Evolutionary conservation across 164 flowering plant species (phyloP).

Genomic region (Magnolia kwangsiensis): DNA sequence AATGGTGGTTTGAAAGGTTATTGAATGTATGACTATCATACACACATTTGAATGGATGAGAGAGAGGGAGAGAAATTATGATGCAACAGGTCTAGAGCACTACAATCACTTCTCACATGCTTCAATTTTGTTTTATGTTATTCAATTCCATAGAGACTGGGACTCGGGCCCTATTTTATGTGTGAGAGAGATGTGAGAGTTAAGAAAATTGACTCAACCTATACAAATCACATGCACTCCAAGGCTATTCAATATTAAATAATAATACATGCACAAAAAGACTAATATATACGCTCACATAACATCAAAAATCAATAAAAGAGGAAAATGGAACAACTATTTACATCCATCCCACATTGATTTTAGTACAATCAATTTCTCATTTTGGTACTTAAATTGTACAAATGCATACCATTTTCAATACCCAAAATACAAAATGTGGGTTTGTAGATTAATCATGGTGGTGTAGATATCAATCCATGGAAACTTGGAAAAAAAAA

Average conservation of each 20-base stretch:
- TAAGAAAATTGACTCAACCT: conserved; percentile 28
- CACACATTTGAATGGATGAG: background rate
- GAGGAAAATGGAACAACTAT: too few species aligned
- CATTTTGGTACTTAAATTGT: too few species aligned
- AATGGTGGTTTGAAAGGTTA: conserved; percentile 38
- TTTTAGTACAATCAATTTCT: too few species aligned
- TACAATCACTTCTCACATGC: conserved; percentile 5
- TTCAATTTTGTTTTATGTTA: conserved; percentile 13
- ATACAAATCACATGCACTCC: conserved; percentile 38
- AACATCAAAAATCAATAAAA: too few species aligned
- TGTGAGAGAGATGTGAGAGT: conserved; percentile 27
- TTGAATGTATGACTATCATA: conserved; percentile 25
- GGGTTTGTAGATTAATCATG: too few species aligned
- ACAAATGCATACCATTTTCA: too few species aligned
- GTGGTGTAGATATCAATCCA: background rate
- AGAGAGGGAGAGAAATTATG: conserved; percentile 5
- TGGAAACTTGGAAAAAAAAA: background rate
- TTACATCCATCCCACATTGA: too few species aligned
- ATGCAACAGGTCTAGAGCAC: conserved; percentile 15
- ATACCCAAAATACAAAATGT: too few species aligned
- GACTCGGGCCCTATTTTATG: conserved; percentile 19
- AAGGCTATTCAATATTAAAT: conserved; percentile 18
- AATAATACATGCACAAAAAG: background rate
- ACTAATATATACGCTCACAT: too few species aligned
- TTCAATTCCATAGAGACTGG: conserved; percentile 22